phyloP scores from a whole-genome alignment of 2,329 filamentous ascomycete genomes.

The Aotearoamyces nothofagi region DNA sequence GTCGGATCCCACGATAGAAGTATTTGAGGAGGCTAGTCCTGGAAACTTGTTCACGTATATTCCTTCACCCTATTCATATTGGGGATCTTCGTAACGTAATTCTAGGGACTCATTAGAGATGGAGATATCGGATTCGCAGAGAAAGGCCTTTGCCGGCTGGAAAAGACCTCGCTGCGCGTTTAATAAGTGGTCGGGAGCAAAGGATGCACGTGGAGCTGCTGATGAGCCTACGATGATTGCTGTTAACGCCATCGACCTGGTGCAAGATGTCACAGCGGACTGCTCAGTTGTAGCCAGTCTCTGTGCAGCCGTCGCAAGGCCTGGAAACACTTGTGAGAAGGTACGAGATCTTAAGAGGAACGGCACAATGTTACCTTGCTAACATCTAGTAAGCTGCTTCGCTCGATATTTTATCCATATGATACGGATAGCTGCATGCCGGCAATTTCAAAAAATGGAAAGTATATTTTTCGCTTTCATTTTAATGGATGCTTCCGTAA shows the following conservation, averaged over 20 bases:
- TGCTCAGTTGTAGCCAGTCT: slow-evolving; percentile 95
- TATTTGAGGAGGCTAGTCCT: slow-evolving; percentile 42
- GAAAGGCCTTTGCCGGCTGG: slow-evolving; percentile 70
- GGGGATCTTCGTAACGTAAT: no score
- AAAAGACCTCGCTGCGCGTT: slow-evolving; percentile 58
- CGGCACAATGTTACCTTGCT: slow-evolving; percentile 1
- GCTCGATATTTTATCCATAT: slow-evolving; percentile 62
- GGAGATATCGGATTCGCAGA: slow-evolving; percentile 59
- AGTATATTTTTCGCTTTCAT: slow-evolving; percentile 82
- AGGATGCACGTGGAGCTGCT: slow-evolving; percentile 1
- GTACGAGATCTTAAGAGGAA: slow-evolving; percentile 26
- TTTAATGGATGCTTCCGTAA: slow-evolving; percentile 89
- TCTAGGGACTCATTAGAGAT: slow-evolving; percentile 59
- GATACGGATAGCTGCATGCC: slow-evolving; percentile 42
- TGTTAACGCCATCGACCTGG: slow-evolving; percentile 55
- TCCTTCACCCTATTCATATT: slow-evolving; percentile 1
- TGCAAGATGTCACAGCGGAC: slow-evolving; percentile 91
- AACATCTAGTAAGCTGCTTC: slow-evolving; percentile 39
- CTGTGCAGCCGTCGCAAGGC: slow-evolving; percentile 62
- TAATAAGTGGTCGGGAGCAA: no score
- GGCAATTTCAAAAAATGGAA: slow-evolving; percentile 59
- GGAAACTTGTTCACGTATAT: slow-evolving; percentile 38
- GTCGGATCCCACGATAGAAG: slow-evolving; percentile 37
- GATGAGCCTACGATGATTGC: slow-evolving; percentile 38
- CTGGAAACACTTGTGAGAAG: slow-evolving; percentile 51